Evolutionary conservation across 192 early-diverging fungal genomes (phyloP).

Genomic region (Coemansia sp.): DNA sequence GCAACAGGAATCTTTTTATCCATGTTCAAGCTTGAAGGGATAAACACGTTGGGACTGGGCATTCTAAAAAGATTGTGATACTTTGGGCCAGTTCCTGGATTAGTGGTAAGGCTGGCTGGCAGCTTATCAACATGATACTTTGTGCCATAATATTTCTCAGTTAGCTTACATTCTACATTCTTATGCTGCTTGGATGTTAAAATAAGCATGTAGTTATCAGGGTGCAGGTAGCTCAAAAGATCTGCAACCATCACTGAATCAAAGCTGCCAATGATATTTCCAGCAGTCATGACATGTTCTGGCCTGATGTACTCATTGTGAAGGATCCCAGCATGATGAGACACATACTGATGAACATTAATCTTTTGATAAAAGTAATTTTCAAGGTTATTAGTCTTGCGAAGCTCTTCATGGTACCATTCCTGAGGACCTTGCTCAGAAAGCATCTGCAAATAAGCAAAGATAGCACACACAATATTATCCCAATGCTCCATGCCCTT

Average conservation of each 20-base stretch:
- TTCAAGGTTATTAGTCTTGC: constrained; percentile 14
- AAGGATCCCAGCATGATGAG: not conserved
- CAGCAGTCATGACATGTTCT: constrained; percentile 4
- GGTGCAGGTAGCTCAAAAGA: not conserved
- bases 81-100: not conserved
- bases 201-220: constrained; percentile 3
- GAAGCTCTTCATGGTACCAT: constrained; percentile 44
- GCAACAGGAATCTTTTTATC: constrained; percentile 26
- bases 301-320: constrained; percentile 61
- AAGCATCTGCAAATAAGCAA: constrained; percentile 26
- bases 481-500: constrained; percentile 17
- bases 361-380: constrained; percentile 69
- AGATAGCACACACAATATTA: constrained; percentile 22
- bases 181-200: not conserved
- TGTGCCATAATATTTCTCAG: not conserved
- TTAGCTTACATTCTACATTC: not conserved
- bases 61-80: constrained; percentile 52
- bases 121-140: constrained; percentile 1
- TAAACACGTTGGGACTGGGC: constrained; percentile 72
- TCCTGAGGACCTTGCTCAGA: constrained; percentile 10
- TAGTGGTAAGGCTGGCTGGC: not conserved
- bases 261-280: not conserved
- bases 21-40: constrained; percentile 73
- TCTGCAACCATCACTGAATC: not conserved
- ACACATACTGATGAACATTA: constrained; percentile 44